Evolutionary conservation across 495 filamentous ascomycete species (phyloP), one percentile per base, ranked within the genome.

Genomic region (Hypomontagnella submonticulosa): DNA sequence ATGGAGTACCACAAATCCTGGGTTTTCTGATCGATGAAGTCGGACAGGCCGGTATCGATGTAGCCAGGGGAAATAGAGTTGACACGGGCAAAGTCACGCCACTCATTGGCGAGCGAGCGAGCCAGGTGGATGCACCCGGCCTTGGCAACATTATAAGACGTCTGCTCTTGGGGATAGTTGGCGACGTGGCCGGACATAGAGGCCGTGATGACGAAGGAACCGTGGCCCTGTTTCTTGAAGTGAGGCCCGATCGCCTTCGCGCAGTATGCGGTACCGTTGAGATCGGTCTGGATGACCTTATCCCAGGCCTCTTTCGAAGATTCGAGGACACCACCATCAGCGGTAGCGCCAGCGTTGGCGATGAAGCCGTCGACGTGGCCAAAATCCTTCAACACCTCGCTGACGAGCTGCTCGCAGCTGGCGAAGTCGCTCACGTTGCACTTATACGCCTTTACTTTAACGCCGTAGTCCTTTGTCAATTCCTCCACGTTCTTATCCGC

Each of bases 1-100:
- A 92, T 92, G 60, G 76, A 80, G 67, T 82, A 81, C 91, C 91
- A 93, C 49, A 92, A 73, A 57, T 89, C 76, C 80, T 92, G 88
- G 0, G 81, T 84, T 75, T 92, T 81, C 76, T 86, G 63, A 41
- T 85, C 83, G 19, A 94, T 86, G 71, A 92, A 92, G 74, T 92
- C 90, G 13, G 85, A 88, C 49, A 93, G 76, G 2, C 89, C 90
- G 3, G 91, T 94, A 68, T 90, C 88, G 66, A 94, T 92, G 76
- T 92, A 92, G 33, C 90, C 90, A 27, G 90, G 90, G 12, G 86
- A 89, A 72, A 92, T 90, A 63, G 83, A 84, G 80, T 92, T 92
- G 68, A 92, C 90, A 36, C 90, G 87, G 70, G 89, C 88, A 73
- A 93, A 93, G 71, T 88, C 88, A 52, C 89, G 79, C 90, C 90